A percentile compares a stretch with the other conserved stretches of the same genome.
phyloP scores from a whole-genome alignment of 2,329 filamentous ascomycete species.

The Xylaria sp. region DNA sequence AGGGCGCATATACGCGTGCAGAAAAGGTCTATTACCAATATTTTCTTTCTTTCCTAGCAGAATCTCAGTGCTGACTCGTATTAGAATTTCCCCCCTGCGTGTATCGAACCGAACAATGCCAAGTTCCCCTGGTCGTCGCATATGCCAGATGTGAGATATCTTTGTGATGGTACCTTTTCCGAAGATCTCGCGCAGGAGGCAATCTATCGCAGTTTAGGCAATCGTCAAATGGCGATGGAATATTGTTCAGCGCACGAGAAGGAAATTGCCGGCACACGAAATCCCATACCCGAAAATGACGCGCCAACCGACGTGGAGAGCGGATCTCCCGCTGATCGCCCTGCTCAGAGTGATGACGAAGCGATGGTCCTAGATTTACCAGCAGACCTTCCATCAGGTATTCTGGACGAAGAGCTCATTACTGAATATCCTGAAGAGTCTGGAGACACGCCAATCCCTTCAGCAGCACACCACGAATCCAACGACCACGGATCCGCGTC shows the following conservation, averaged over 20 bases:
- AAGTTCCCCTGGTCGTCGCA: constrained; percentile 60
- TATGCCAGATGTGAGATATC: constrained; percentile 49
- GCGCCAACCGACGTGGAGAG: constrained; percentile 49
- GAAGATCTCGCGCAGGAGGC: constrained; percentile 79
- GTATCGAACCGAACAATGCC: constrained; percentile 58
- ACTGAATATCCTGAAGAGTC: constrained; percentile 34
- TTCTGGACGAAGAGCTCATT: constrained; percentile 45
- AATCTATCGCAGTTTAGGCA: constrained; percentile 82
- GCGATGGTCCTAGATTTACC: constrained; percentile 46
- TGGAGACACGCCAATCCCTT: constrained; percentile 41
- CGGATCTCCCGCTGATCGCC: constrained; percentile 41
- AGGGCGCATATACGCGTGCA: constrained; percentile 68
- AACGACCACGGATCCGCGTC: constrained; percentile 43
- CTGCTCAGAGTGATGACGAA: constrained; percentile 40
- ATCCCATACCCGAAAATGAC: constrained; percentile 74
- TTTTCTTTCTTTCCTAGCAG: not conserved
- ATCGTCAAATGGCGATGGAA: constrained; percentile 68
- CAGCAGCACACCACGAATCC: constrained; percentile 43
- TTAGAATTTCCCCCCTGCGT: constrained; percentile 46
- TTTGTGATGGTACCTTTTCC: constrained; percentile 49
- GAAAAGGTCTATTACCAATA: constrained; percentile 63
- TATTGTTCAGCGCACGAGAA: constrained; percentile 77
- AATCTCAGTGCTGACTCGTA: constrained; percentile 33
- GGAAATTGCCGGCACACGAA: constrained; percentile 68
- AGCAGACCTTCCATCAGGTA: constrained; percentile 40